Conservation (phyloP, 768 basidiomycete species). For the Termitomyces sp. region DNA sequence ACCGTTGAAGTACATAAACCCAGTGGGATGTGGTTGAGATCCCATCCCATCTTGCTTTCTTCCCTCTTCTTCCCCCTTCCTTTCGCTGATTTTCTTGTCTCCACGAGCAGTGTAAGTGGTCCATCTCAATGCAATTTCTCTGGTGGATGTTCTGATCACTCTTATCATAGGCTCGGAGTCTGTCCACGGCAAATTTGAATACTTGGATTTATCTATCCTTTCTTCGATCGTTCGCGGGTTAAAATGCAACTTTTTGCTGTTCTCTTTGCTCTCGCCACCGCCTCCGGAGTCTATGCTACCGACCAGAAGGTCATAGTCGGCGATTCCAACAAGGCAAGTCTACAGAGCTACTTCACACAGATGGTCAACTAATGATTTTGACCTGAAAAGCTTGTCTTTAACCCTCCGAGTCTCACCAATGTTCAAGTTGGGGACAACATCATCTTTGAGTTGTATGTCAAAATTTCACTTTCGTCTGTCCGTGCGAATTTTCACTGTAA, state of each 20-base stretch:
- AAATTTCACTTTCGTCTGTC: neutral
- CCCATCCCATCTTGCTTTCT: neutral
- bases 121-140: neutral
- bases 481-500: neutral
- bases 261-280: slow-evolving; percentile 38
- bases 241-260: slow-evolving; percentile 53
- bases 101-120: slow-evolving; percentile 44
- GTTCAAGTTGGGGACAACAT: slow-evolving; percentile 46
- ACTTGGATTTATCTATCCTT: neutral
- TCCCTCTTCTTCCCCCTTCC: slow-evolving; percentile 18
- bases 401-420: slow-evolving; percentile 33
- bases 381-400: slow-evolving; percentile 32
- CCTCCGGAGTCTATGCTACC: slow-evolving; percentile 35
- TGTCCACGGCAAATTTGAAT: slow-evolving; percentile 15
- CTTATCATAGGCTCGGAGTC: slow-evolving; percentile 32
- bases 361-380: neutral
- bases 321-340: slow-evolving; percentile 28
- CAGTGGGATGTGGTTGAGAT: neutral
- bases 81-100: slow-evolving; percentile 33
- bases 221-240: slow-evolving; percentile 16
- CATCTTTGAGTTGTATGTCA: slow-evolving; percentile 50
- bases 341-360: neutral
- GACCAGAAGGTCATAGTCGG: slow-evolving; percentile 41
- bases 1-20: slow-evolving; percentile 1
- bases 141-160: neutral